Conservation (phyloP, 805 yeast genomes). For the Suhomyces kilbournensis region DNA sequence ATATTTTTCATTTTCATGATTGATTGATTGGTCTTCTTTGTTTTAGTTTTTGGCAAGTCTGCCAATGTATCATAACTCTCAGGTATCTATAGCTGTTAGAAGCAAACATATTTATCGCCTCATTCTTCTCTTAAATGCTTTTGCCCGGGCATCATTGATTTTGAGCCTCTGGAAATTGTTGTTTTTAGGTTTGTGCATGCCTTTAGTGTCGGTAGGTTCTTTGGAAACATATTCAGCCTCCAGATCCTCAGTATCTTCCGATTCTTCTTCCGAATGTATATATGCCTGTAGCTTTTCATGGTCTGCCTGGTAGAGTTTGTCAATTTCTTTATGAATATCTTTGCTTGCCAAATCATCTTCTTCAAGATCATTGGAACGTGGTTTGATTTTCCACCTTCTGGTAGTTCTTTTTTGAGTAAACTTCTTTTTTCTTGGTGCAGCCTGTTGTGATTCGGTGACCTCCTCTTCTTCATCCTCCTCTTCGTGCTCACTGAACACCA, state of each 20-base stretch:
- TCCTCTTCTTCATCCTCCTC: conserved; percentile 9
- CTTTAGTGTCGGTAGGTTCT: conserved; percentile 7
- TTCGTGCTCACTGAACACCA: conserved; percentile 5
- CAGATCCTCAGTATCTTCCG: conserved; percentile 13
- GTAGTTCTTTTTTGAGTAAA: conserved; percentile 54
- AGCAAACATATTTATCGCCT: neutral
- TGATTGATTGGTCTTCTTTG: neutral
- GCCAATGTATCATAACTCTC: neutral
- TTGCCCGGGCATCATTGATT: conserved; percentile 46
- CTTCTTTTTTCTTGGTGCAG: conserved; percentile 20
- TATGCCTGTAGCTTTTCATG: conserved; percentile 20
- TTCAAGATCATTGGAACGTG: conserved; percentile 21
- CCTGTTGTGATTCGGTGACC: neutral
- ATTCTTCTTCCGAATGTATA: conserved; percentile 15
- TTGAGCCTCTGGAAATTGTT: conserved; percentile 53
- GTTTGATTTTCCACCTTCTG: conserved; percentile 48
- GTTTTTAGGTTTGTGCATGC: conserved; percentile 33
- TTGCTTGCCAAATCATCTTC: conserved; percentile 33
- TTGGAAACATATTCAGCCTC: conserved; percentile 26
- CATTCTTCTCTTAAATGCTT: conserved; percentile 39
- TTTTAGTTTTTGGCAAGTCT: neutral
- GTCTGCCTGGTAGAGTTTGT: conserved; percentile 31
- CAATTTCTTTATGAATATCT: conserved; percentile 43
- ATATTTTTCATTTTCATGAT: too few relatives aligned
- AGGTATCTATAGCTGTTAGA: neutral